phyloP scores from a whole-genome alignment of 352 stramenopile genomes.

The Globisporangium polare region DNA sequence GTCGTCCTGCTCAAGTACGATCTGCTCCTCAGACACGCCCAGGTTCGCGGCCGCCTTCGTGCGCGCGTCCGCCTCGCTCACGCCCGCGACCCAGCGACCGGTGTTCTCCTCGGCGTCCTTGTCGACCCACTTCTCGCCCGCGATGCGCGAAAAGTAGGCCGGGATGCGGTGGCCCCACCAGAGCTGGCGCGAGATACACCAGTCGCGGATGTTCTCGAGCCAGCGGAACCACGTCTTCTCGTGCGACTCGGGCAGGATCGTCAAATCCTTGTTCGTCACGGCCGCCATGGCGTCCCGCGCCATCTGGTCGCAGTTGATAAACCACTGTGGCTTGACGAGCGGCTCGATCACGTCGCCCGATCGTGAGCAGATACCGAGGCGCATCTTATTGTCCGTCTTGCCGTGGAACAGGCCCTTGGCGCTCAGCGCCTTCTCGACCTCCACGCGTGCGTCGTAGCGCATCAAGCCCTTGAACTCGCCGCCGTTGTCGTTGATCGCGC shows the following conservation, averaged over 20 bases:
- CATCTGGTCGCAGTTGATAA: slow-evolving; percentile 52
- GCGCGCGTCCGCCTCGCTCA: slow-evolving; percentile 85
- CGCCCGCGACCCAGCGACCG: slow-evolving; percentile 71
- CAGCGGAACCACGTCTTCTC: slow-evolving; percentile 98
- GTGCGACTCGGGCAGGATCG: slow-evolving; percentile 75
- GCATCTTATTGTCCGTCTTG: slow-evolving; percentile 99
- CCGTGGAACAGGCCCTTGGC: slow-evolving; percentile 94
- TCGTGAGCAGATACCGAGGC: slow-evolving; percentile 96
- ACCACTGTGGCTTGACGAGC: slow-evolving; percentile 99
- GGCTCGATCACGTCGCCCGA: slow-evolving; percentile 99
- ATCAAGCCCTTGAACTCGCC: slow-evolving; percentile 84
- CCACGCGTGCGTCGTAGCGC: slow-evolving; percentile 87
- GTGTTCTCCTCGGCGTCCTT: slow-evolving; percentile 59
- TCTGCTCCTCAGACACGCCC: slow-evolving; percentile 44
- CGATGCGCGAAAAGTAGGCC: slow-evolving; percentile 95
- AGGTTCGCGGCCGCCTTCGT: slow-evolving; percentile 81
- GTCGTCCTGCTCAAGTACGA: slow-evolving; percentile 95
- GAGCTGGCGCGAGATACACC: slow-evolving; percentile 98
- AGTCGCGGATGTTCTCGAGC: slow-evolving; percentile 99
- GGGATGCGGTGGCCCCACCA: slow-evolving; percentile 99
- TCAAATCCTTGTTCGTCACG: slow-evolving; percentile 80
- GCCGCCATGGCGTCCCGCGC: slow-evolving; percentile 79
- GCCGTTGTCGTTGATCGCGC: slow-evolving; percentile 95
- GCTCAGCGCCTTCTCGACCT: slow-evolving; percentile 90
- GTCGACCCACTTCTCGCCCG: slow-evolving; percentile 71